Evolutionary conservation across 1,284 basidiomycete genomes (phyloP), one percentile per base, ranked within the genome.

Genomic region (Uromyces viciae-fabae): DNA sequence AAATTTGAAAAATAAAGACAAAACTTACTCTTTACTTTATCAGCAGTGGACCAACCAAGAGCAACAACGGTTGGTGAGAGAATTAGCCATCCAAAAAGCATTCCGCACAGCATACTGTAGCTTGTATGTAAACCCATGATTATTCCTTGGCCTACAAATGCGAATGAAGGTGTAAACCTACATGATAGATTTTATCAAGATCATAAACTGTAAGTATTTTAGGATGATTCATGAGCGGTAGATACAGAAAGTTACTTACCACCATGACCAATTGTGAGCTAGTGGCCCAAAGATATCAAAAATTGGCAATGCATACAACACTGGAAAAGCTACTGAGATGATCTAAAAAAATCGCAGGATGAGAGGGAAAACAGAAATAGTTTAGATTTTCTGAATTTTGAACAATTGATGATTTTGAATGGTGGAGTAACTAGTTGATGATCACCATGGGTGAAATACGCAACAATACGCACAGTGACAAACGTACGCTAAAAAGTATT

Each of bases 101-200:
- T 97, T 49, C 95, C 95, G 90, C 94, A 86, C 83, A 92, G 95
- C 95, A 98, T 98, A 85, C 93, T 93, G 38, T 96, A 85, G 0
- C 94, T 95, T 0, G 94, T 97, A 0, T 94, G 93, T 83, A 96
- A 92, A 3, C 95, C 95, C 96, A 98, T 98, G 85, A 98, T 98
- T 83, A 98, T 95, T 4, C 95, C 93, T 89, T 95, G 94, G 0
- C 94, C 94, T 52, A 95, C 90, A 84, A 95, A 96, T 2, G 92
- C 94, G 66, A 97, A 88, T 85, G 93, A 95, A 0, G 94, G 94
- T 0, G 94, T 94, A 85, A 98, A 95, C 78, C 85, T 86, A 40
- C 19, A 31, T 38, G 58, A 68, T 40, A 40, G 43, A 43, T 62
- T 74, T 71, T 36, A 71, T 52, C 43, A 71, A 71, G 40, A 66